Evolutionary conservation across 495 filamentous ascomycete species (phyloP).

Genomic region (Penicillium manginii): DNA sequence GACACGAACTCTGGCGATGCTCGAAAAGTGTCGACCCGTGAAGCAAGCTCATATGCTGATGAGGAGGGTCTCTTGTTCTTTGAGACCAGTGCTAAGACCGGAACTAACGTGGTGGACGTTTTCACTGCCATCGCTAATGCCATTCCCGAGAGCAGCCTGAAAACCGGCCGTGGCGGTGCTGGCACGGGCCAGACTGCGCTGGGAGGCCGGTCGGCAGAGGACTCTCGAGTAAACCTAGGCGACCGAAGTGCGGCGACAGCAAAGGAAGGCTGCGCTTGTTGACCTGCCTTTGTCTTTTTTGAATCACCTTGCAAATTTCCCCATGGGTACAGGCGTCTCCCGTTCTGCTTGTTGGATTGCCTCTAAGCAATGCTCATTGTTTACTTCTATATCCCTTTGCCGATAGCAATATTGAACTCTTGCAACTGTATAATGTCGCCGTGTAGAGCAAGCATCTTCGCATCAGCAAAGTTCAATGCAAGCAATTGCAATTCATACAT

Average conservation of each 20-base stretch:
- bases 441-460: background rate
- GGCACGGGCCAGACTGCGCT: conserved; percentile 55
- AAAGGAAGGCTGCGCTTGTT: conserved; percentile 96
- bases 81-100: conserved; percentile 97
- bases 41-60: conserved; percentile 92
- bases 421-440: background rate
- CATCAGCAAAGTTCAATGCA: background rate
- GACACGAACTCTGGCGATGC: conserved; percentile 73
- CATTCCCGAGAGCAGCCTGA: conserved; percentile 93
- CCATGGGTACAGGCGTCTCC: conserved; percentile 29
- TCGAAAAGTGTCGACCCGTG: conserved; percentile 80
- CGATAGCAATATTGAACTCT: conserved; percentile 1
- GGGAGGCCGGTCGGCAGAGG: conserved; percentile 43
- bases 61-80: conserved; percentile 94
- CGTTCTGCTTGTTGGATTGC: conserved; percentile 20
- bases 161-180: conserved; percentile 73
- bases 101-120: conserved; percentile 88
- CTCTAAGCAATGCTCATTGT: conserved; percentile 8
- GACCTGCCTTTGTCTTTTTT: conserved; percentile 19
- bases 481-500: background rate
- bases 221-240: conserved; percentile 49
- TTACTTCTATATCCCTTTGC: conserved; percentile 15
- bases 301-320: conserved; percentile 18
- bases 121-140: conserved; percentile 99
- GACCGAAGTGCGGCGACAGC: conserved; percentile 55